These are phyloP conservation scores for Brassica incana DNA, from an alignment of 345 rosid species.

Conservation along the genomic window DNA sequence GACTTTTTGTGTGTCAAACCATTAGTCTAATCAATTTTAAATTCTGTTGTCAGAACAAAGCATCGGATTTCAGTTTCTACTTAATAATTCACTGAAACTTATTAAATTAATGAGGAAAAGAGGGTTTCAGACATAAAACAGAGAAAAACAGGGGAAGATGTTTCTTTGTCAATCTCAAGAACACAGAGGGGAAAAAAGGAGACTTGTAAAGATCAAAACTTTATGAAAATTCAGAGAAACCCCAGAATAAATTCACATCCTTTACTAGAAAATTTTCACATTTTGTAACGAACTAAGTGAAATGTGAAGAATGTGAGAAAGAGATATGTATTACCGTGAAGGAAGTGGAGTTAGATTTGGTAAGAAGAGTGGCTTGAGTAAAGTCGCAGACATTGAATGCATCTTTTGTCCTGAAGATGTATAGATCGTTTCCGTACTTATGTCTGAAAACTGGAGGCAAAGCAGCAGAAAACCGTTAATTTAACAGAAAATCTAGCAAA, in stretches of 20 bases:
- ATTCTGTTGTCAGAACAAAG: slow-evolving; percentile 28
- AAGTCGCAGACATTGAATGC: slow-evolving; percentile 83
- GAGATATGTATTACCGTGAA: slow-evolving; percentile 55
- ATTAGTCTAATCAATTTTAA: not conserved
- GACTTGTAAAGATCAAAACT: slow-evolving; percentile 22
- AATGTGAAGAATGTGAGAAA: slow-evolving; percentile 4
- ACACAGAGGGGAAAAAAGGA: slow-evolving; percentile 14
- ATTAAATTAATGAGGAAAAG: not conserved
- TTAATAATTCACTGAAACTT: not conserved
- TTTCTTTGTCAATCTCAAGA: slow-evolving; percentile 36
- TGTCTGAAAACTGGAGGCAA: slow-evolving; percentile 68
- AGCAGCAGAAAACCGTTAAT: not conserved
- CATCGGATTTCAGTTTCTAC: slow-evolving; percentile 18
- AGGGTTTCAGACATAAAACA: not conserved
- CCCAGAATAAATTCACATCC: slow-evolving; percentile 3
- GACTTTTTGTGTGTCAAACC: slow-evolving; percentile 19
- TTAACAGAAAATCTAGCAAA: not conserved
- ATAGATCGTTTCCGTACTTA: slow-evolving; percentile 65
- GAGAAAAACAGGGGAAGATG: slow-evolving; percentile 20
- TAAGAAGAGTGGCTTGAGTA: slow-evolving; percentile 75
- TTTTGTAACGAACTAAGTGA: not conserved
- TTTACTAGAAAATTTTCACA: not conserved
- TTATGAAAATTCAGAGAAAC: slow-evolving; percentile 7
- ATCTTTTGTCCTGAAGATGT: slow-evolving; percentile 78
- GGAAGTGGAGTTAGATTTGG: slow-evolving; percentile 64